Conservation (phyloP, 1,284 basidiomycete species). For the Quambalaria eucalypti region DNA sequence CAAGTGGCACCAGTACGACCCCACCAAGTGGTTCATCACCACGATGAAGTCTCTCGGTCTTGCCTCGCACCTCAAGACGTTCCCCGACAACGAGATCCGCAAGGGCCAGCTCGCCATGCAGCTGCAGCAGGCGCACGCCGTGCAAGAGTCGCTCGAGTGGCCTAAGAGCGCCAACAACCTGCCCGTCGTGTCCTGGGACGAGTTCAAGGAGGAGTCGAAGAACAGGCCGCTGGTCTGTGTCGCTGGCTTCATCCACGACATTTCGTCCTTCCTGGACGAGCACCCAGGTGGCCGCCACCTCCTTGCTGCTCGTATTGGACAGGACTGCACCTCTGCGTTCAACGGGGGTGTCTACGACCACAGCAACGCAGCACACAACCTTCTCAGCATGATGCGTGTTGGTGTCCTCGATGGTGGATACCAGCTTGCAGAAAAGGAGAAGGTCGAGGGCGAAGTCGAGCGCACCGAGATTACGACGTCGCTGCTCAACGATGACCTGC, state of each 20-base stretch:
- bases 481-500: neutral
- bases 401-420: slow-evolving; percentile 45
- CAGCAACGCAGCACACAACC: slow-evolving; percentile 43
- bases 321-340: slow-evolving; percentile 44
- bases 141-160: slow-evolving; percentile 26
- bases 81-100: slow-evolving; percentile 46
- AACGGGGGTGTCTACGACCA: slow-evolving; percentile 44
- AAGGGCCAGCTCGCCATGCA: slow-evolving; percentile 44
- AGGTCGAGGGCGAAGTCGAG: slow-evolving; percentile 4
- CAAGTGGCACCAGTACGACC: slow-evolving; percentile 46
- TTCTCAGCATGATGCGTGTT: slow-evolving; percentile 44
- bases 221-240: slow-evolving; percentile 38
- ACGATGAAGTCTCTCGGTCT: slow-evolving; percentile 33
- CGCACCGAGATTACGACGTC: neutral
- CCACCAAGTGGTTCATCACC: slow-evolving; percentile 46
- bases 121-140: slow-evolving; percentile 32
- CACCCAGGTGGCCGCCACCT: slow-evolving; percentile 44
- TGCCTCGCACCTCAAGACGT: slow-evolving; percentile 42
- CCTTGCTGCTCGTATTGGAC: slow-evolving; percentile 36
- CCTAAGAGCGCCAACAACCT: slow-evolving; percentile 37
- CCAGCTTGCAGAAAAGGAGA: slow-evolving; percentile 18
- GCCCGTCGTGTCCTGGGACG: slow-evolving; percentile 45
- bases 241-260: slow-evolving; percentile 43
- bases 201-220: slow-evolving; percentile 42
- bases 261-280: slow-evolving; percentile 40